These are phyloP conservation scores for Coemansia sp. DNA, from an alignment of 371 early-diverging fungal genomes.

Conservation along the genomic window DNA sequence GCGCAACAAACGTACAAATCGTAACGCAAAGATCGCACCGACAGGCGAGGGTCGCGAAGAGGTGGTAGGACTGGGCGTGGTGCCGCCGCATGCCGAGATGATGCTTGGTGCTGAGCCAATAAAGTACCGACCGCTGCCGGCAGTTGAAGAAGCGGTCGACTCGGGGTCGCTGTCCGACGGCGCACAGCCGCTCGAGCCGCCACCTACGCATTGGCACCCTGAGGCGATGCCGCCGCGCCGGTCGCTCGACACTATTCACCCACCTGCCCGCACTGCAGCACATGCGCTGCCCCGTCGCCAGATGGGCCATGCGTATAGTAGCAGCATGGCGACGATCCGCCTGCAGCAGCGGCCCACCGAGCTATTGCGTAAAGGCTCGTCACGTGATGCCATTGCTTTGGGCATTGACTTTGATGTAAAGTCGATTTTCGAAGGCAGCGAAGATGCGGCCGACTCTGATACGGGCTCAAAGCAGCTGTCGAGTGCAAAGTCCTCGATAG, in stretches of 20 bases:
- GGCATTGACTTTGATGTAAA: constrained; percentile 47
- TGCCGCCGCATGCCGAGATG: constrained; percentile 51
- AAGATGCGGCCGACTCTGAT: background rate
- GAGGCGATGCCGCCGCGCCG: constrained; percentile 34
- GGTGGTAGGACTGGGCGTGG: constrained; percentile 51
- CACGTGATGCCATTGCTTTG: constrained; percentile 42
- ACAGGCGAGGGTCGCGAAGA: constrained; percentile 38
- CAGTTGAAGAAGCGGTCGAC: constrained; percentile 20
- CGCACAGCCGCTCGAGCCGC: constrained; percentile 1
- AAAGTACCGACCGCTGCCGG: constrained; percentile 19
- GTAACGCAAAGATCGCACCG: constrained; percentile 38
- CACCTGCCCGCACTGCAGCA: background rate
- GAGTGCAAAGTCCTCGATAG: background rate
- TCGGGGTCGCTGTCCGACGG: constrained; percentile 40
- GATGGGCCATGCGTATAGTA: constrained; percentile 24
- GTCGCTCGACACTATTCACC: constrained; percentile 32
- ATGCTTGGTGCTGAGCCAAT: constrained; percentile 35
- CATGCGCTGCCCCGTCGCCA: constrained; percentile 7
- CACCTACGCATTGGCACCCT: constrained; percentile 11
- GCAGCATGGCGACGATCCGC: constrained; percentile 43
- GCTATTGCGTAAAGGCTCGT: constrained; percentile 38
- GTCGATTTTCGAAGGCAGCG: constrained; percentile 29
- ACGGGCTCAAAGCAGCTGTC: background rate
- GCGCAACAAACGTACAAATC: constrained; percentile 27
- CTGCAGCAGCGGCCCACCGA: constrained; percentile 46